Percentiles rank a stretch among this genome's conserved stretches.
phyloP scores from a whole-genome alignment of 495 filamentous ascomycete genomes.

The Hypoxylon rickii region DNA sequence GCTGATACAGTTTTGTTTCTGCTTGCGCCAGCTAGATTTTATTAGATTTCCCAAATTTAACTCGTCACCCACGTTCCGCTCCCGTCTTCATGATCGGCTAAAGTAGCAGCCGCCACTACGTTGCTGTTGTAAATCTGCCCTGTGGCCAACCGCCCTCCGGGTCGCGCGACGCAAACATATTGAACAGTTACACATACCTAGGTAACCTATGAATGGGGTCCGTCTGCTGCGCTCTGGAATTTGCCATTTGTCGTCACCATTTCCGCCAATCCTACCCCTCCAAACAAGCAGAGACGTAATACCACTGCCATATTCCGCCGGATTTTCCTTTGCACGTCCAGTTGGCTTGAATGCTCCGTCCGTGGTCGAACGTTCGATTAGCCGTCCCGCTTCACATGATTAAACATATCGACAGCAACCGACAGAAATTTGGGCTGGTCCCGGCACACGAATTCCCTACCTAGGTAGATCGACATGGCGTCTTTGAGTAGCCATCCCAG shows the following conservation, averaged over 20 bases:
- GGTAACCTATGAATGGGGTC: not conserved
- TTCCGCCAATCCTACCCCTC: not conserved
- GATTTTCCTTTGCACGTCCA: not conserved
- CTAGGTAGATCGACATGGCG: conserved; percentile 22
- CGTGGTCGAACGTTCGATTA: too few species aligned
- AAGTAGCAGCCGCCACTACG: conserved; percentile 23
- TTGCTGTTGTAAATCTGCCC: too few species aligned
- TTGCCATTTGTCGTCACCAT: too few species aligned
- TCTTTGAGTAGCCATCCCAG: conserved; percentile 30
- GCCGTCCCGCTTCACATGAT: conserved; percentile 5
- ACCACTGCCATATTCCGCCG: not conserved
- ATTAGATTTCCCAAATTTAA: conserved; percentile 4
- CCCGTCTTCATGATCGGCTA: conserved; percentile 30
- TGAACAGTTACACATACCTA: too few species aligned
- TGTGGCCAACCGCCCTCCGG: conserved; percentile 17
- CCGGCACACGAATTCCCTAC: conserved; percentile 14
- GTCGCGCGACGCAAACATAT: conserved; percentile 2
- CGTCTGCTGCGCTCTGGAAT: not conserved
- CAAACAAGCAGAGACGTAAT: not conserved
- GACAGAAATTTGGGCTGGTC: conserved; percentile 20
- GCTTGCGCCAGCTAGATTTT: too few species aligned
- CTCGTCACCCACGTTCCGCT: conserved; percentile 26
- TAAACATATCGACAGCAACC: conserved; percentile 7
- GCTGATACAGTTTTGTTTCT: conserved; percentile 2
- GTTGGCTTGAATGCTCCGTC: not conserved